Evolutionary conservation across 2,329 filamentous ascomycete genomes (phyloP), one percentile per base, ranked within the genome.

Genomic region (Myrmaecium sp.): DNA sequence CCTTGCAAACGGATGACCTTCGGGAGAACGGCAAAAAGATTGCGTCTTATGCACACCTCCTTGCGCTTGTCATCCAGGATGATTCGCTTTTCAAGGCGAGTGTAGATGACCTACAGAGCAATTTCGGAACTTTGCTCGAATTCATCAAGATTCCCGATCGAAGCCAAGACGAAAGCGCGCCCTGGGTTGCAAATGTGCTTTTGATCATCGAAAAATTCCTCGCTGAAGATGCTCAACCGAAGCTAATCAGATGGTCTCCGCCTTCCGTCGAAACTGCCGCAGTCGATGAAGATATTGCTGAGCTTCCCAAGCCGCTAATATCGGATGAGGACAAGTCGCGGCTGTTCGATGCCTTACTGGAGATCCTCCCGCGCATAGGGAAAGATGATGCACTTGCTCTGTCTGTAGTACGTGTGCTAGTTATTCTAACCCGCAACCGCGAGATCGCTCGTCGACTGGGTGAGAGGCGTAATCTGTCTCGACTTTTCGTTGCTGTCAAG

Each of bases 401-500:
- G 3, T 84, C 86, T 0, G 69, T 91, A 8, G 66, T 80, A 25
- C 72, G 89, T 21, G 71, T 93, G 8, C 57, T 98, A 17, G 80
- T 92, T 16, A 83, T 94, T 33, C 60, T 98, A 16, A 94, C 89
- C 1, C 71, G 91, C 13, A 69, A 71, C 32, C 74, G 82, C 26
- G 60, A 69, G 9, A 63, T 91, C 33, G 84, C 89, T 2, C 66
- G 71, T 36, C 60, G 66, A 23, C 64, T 95, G 24, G 80, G 81
- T 4, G 78, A 93, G 46, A 93, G 83, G 57, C 78, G 74, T 45
- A 91, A 92, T 40, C 62, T 98, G 25, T 80, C 89, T 44, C 69
- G 82, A 15, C 60, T 98, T 13, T 95, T 98, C 51, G 69, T 94
- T 27, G 93, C 95, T 80, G 73, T 86, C 30, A 92, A 91, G 49